These are phyloP conservation scores for Lactifluus pinguis DNA, from an alignment of 768 basidiomycete species.

Conservation along the genomic window DNA sequence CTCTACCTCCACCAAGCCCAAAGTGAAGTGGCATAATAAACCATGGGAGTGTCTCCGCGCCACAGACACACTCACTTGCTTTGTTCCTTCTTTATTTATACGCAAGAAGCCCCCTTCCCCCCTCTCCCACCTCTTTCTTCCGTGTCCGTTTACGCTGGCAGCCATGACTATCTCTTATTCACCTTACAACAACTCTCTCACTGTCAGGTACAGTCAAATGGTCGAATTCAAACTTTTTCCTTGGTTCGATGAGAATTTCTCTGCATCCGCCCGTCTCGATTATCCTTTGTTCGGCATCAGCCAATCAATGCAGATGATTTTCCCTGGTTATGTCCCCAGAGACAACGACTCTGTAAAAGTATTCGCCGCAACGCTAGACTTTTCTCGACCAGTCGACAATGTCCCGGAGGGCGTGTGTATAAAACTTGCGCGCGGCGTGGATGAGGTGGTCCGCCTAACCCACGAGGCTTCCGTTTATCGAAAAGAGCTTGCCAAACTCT, in stretches of 20 bases:
- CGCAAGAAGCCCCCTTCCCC: neutral
- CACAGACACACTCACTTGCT: neutral
- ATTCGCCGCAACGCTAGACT: conserved; percentile 11
- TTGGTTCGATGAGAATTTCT: conserved; percentile 4
- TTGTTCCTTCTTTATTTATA: neutral
- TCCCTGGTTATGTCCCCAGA: neutral
- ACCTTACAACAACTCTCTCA: neutral
- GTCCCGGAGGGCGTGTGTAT: conserved; percentile 7
- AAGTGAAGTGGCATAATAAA: neutral
- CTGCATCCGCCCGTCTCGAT: conserved; percentile 5
- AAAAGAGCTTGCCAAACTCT: conserved; percentile 5
- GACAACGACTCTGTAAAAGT: neutral
- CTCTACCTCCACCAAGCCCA: neutral
- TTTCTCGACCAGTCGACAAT: neutral
- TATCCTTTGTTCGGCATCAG: conserved; percentile 1
- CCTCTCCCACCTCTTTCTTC: neutral
- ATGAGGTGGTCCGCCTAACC: conserved; percentile 11
- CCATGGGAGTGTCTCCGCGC: neutral
- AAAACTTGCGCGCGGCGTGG: conserved; percentile 10
- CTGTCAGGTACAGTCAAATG: neutral
- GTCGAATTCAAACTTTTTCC: conserved; percentile 9
- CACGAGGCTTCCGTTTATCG: conserved; percentile 14
- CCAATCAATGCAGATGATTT: neutral
- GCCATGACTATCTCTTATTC: conserved; percentile 5
- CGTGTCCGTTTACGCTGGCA: neutral